Percentiles rank a stretch among this genome's conserved stretches.
phyloP scores from a whole-genome alignment of 495 filamentous ascomycete genomes.

The Astrothelium subdiscretum region DNA sequence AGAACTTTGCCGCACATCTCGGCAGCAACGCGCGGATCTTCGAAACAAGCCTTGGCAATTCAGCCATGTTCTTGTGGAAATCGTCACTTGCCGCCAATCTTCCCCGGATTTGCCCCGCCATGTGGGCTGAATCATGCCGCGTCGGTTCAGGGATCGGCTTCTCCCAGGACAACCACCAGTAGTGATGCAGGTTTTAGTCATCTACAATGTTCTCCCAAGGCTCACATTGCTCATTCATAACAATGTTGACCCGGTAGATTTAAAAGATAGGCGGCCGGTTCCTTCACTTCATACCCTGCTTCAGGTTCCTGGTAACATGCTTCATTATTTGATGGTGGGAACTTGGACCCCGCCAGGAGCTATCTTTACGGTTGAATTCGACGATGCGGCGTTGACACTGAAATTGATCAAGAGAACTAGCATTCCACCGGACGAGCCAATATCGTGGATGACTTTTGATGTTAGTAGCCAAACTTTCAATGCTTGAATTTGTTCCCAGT shows the following conservation, averaged over 20 bases:
- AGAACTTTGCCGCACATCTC: not conserved
- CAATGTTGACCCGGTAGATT: too few species aligned
- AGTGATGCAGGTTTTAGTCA: not conserved
- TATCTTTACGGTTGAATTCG: conserved; percentile 75
- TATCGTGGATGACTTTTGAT: conserved; percentile 84
- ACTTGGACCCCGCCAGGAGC: conserved; percentile 61
- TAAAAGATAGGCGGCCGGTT: too few species aligned
- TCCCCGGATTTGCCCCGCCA: conserved; percentile 1
- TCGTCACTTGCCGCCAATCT: not conserved
- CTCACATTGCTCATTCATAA: too few species aligned
- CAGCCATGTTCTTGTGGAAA: not conserved
- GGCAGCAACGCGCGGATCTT: not conserved
- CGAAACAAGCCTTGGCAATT: not conserved
- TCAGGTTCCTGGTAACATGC: conserved; percentile 7
- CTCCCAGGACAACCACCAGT: not conserved
- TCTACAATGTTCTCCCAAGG: not conserved
- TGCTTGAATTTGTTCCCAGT: not conserved
- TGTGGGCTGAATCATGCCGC: not conserved
- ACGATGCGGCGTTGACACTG: conserved; percentile 61
- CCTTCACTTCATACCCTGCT: not conserved
- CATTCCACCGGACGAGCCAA: conserved; percentile 69
- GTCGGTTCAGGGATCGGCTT: not conserved
- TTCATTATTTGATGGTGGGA: conserved; percentile 21
- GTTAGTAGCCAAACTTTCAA: conserved; percentile 32
- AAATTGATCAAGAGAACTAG: conserved; percentile 64